Percentiles rank a stretch among this genome's conserved stretches.
Conservation (phyloP, 768 basidiomycete genomes). For the Pulveroboletus sp. region DNA sequence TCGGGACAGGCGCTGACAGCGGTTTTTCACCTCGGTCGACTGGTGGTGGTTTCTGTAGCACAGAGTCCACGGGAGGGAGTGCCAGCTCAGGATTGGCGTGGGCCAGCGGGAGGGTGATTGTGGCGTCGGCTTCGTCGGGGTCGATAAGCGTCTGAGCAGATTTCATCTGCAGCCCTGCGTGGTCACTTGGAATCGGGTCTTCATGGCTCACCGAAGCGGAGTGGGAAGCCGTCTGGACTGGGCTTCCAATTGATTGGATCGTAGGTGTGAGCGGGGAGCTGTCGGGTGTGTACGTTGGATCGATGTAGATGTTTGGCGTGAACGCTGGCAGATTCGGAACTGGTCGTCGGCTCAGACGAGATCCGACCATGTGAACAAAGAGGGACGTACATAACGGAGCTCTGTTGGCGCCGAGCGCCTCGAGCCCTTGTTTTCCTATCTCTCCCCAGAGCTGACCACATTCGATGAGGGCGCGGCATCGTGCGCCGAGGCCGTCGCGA, state of each 20-base stretch:
- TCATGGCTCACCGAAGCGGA: conserved; percentile 21
- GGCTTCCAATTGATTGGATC: too few species aligned
- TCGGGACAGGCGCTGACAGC: not conserved
- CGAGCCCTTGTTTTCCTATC: conserved; percentile 58
- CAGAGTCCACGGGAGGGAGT: conserved; percentile 20
- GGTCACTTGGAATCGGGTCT: conserved; percentile 8
- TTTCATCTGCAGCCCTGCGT: not conserved
- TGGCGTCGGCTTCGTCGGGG: conserved; percentile 4
- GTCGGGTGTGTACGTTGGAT: conserved; percentile 40
- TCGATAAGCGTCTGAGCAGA: not conserved
- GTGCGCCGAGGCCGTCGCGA: conserved; percentile 54
- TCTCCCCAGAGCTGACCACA: conserved; percentile 68
- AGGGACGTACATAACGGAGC: too few species aligned
- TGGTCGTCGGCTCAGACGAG: not conserved
- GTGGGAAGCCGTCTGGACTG: conserved; percentile 45
- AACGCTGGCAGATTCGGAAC: not conserved
- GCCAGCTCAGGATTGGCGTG: conserved; percentile 28
- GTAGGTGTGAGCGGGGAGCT: conserved; percentile 65
- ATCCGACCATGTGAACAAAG: too few species aligned
- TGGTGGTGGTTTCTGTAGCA: not conserved
- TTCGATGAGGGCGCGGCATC: conserved; percentile 63
- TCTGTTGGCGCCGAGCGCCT: conserved; percentile 10
- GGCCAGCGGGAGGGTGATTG: conserved; percentile 22
- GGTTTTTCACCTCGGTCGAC: not conserved
- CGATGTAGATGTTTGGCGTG: conserved; percentile 13